A percentile compares a stretch with the other conserved stretches of the same genome.
These are phyloP conservation scores for Paratinospora sagittata DNA, from an alignment of 164 flowering plant genomes.

Conservation along the genomic window DNA sequence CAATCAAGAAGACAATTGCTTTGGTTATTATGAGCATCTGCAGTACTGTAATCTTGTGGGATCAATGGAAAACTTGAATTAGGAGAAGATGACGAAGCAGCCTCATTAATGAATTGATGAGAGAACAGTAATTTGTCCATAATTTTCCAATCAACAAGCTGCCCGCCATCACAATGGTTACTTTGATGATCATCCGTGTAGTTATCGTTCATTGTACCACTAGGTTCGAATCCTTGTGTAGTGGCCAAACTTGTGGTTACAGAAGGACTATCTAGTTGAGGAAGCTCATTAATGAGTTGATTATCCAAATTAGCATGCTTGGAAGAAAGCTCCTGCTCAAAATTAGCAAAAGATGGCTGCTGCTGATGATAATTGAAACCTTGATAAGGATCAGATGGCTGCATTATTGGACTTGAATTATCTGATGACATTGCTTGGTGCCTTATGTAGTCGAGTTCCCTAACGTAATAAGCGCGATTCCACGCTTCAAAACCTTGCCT, in stretches of 20 bases:
- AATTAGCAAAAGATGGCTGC: conserved; percentile 10
- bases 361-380: conserved; percentile 14
- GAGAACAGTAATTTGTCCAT: conserved; percentile 42
- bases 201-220: neutral
- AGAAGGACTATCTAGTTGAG: conserved; percentile 50
- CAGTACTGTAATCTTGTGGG: conserved; percentile 11
- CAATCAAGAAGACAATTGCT: conserved; percentile 14
- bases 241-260: conserved; percentile 38
- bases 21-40: conserved; percentile 14
- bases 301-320: conserved; percentile 20
- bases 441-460: conserved; percentile 11
- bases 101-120: conserved; percentile 26
- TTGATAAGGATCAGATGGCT: conserved; percentile 18
- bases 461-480: conserved; percentile 30
- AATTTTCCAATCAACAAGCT: conserved; percentile 41
- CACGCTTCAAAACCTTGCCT: conserved; percentile 47
- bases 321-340: conserved; percentile 19
- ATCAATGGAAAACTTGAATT: conserved; percentile 12
- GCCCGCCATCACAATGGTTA: conserved; percentile 13
- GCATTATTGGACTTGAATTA: conserved; percentile 14
- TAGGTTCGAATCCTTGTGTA: conserved; percentile 21
- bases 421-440: conserved; percentile 19
- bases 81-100: conserved; percentile 6
- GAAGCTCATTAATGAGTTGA: conserved; percentile 47
- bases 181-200: conserved; percentile 25